A percentile compares a stretch with the other conserved stretches of the same genome.
Evolutionary conservation across 2,329 filamentous ascomycete species (phyloP).

Genomic region (Fusarium temperatum): DNA sequence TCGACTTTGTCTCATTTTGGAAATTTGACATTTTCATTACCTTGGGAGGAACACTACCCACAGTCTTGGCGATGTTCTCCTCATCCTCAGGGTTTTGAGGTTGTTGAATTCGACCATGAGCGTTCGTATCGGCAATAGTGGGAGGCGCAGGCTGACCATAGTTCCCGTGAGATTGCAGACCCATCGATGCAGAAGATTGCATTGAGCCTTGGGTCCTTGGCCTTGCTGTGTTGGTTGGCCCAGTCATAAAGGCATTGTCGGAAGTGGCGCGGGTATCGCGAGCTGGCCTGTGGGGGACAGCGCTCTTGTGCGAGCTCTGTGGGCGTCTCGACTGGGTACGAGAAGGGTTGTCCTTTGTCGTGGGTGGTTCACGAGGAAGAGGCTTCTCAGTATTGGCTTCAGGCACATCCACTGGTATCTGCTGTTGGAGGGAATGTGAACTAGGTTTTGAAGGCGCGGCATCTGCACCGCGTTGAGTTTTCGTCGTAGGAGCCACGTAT

Average conservation of each 20-base stretch:
- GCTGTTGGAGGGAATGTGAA: constrained; percentile 49
- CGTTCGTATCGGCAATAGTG: constrained; percentile 87
- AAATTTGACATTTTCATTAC: constrained; percentile 68
- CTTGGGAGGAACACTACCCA: constrained; percentile 68
- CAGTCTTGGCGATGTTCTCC: constrained; percentile 68
- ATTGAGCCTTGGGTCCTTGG: constrained; percentile 87
- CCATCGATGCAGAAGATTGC: constrained; percentile 74
- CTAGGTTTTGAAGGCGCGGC: constrained; percentile 38
- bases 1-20: constrained; percentile 60
- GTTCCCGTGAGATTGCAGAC: constrained; percentile 66
- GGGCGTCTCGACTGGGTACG: constrained; percentile 54
- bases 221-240: constrained; percentile 58
- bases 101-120: constrained; percentile 88
- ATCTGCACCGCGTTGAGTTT: constrained; percentile 76
- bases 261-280: constrained; percentile 50
- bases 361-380: constrained; percentile 65
- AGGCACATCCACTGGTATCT: constrained; percentile 54
- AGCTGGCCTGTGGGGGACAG: constrained; percentile 38
- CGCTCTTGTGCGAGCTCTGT: constrained; percentile 57
- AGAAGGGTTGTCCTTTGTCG: constrained; percentile 54
- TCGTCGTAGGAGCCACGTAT: constrained; percentile 90
- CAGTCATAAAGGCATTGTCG: constrained; percentile 56
- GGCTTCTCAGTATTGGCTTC: constrained; percentile 62
- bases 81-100: constrained; percentile 70
- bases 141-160: constrained; percentile 92